Base-by-base conservation (phyloP, 2,329 filamentous ascomycete genomes). In the Monosporascus sp. region DNA sequence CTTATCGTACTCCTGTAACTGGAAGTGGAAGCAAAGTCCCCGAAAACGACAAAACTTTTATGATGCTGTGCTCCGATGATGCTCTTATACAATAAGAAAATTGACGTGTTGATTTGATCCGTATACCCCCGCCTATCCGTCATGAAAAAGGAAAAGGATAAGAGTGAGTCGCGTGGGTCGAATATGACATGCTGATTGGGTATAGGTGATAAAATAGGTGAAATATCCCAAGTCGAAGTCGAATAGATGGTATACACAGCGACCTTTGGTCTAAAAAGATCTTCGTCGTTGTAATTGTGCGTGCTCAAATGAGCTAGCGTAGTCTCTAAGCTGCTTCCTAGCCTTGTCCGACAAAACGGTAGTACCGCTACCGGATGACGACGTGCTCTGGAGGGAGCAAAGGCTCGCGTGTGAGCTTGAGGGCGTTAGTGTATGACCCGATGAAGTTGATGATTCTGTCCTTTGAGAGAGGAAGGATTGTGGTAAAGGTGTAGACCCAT, bases 241-340 rank as follows among this genome's bases (percentile, higher is more conserved):
- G 49, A 48, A 38, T 35, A 51, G 43, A 53, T 9, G 47, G 43
- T 47, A 48, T 53, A 47, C 47, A 22, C 37, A 38, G 22, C 25
- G 45, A 41, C 41, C 18, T 38, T 35, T 18, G 43, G 51, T 56
- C 66, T 77, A 83, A 65, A 78, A 75, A 31, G 81, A 79, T 74
- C 84, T 72, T 64, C 81, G 73, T 60, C 81, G 78, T 63, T 82
- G 79, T 51, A 76, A 67, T 56, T 89, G 81, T 53, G 88, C 85
- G 60, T 91, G 88, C 71, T 97, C 92, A 68, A 97, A 96, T 2
- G 88, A 90, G 66, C 87, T 89, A 60, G 89, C 89, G 71, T 97
- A 97, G 60, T 88, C 87, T 66, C 87, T 84, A 37, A 97, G 81
- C 69, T 96, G 90, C 70, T 83, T 85, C 63, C 84, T 84, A 27